Evolutionary conservation across 139 green algal species (phyloP).

Genomic region (Picochlorum sp.): DNA sequence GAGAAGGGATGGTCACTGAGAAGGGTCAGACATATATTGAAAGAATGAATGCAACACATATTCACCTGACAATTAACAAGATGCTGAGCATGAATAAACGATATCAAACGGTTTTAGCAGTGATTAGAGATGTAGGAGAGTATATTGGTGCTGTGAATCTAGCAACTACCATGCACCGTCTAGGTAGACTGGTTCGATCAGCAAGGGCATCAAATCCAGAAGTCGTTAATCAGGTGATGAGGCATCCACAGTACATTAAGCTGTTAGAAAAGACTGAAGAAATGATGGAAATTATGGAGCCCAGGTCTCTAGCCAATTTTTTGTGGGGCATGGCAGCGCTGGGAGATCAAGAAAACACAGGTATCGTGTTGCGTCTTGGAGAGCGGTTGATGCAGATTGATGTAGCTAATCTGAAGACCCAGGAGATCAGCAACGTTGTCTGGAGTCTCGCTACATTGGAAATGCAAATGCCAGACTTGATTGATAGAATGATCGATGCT

Average conservation of each 20-base stretch:
- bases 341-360: slow-evolving; percentile 16
- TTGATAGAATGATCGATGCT: slow-evolving; percentile 3
- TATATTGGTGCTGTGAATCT: slow-evolving; percentile 61
- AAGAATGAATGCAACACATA: slow-evolving; percentile 7
- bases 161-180: slow-evolving; percentile 45
- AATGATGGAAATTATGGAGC: slow-evolving; percentile 27
- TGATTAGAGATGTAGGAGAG: slow-evolving; percentile 27
- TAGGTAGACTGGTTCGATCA: slow-evolving; percentile 45
- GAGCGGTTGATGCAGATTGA: neutral
- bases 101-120: slow-evolving; percentile 23
- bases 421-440: slow-evolving; percentile 54
- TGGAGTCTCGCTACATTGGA: slow-evolving; percentile 25
- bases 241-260: slow-evolving; percentile 1
- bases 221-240: neutral
- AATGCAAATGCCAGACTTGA: neutral
- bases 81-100: slow-evolving; percentile 10
- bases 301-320: slow-evolving; percentile 43
- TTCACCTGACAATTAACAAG: slow-evolving; percentile 23
- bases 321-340: slow-evolving; percentile 39
- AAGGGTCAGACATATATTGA: neutral
- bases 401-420: slow-evolving; percentile 27
- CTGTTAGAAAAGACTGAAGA: slow-evolving; percentile 24
- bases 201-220: neutral
- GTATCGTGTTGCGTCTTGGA: slow-evolving; percentile 2
- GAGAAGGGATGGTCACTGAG: neutral